Evolutionary conservation across 1,284 basidiomycete genomes (phyloP).

Genomic region (Microbotryomycetes sp.): DNA sequence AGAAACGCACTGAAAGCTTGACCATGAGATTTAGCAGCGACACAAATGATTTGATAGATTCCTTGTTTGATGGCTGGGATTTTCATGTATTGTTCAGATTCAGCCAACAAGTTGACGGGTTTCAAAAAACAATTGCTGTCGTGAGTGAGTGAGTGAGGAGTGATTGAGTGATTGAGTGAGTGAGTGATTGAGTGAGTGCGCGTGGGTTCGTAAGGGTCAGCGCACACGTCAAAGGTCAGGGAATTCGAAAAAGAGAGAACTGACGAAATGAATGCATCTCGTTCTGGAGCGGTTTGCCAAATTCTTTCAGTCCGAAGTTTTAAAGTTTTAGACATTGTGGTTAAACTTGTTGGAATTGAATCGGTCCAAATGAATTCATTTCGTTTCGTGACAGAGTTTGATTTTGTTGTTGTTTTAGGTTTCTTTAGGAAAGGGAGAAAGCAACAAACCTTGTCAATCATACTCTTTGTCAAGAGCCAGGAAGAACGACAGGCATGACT

Average conservation of each 20-base stretch:
- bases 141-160: not conserved
- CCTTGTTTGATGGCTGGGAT: constrained; percentile 59
- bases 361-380: constrained; percentile 65
- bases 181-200: no score
- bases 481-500: constrained; percentile 26
- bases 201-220: no score
- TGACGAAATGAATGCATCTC: constrained; percentile 75
- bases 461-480: constrained; percentile 7
- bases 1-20: constrained; percentile 58
- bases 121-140: constrained; percentile 66
- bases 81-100: constrained; percentile 87
- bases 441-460: constrained; percentile 19
- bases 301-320: constrained; percentile 69
- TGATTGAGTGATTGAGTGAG: no score
- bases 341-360: constrained; percentile 63
- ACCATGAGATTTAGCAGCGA: constrained; percentile 83
- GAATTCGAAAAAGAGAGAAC: constrained; percentile 40
- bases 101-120: constrained; percentile 77
- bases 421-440: constrained; percentile 11
- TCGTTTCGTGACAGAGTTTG: constrained; percentile 38
- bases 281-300: constrained; percentile 77
- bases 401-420: constrained; percentile 17
- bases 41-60: constrained; percentile 82
- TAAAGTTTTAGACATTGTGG: constrained; percentile 64
- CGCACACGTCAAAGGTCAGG: no score